Conservation (phyloP, 768 basidiomycete species). For the Grammothele lineata region DNA sequence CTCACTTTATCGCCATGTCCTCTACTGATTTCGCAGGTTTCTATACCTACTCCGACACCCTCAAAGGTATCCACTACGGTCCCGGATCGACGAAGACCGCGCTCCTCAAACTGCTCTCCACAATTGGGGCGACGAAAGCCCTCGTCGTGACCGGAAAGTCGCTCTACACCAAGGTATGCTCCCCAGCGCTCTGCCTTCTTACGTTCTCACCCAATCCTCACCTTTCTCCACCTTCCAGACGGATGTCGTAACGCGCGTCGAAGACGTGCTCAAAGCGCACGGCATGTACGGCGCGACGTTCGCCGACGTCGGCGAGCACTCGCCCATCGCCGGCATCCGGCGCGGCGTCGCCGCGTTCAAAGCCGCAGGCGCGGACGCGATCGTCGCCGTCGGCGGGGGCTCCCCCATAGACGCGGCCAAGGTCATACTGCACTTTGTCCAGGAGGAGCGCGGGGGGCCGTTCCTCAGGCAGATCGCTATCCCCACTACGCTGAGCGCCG, state of each 20-base stretch:
- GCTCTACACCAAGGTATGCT: constrained; percentile 54
- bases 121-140: constrained; percentile 56
- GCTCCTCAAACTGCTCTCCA: constrained; percentile 55
- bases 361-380: constrained; percentile 55
- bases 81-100: constrained; percentile 61
- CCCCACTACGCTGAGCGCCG: constrained; percentile 78
- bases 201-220: background rate
- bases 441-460: constrained; percentile 49
- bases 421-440: constrained; percentile 60
- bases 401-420: constrained; percentile 80
- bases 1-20: no score
- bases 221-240: constrained; percentile 41
- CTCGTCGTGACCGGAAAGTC: constrained; percentile 70
- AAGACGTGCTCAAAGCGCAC: constrained; percentile 49
- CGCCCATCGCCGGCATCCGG: constrained; percentile 63
- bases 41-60: constrained; percentile 64
- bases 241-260: constrained; percentile 52
- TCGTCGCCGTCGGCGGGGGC: constrained; percentile 75
- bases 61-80: constrained; percentile 69
- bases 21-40: constrained; percentile 47
- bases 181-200: background rate
- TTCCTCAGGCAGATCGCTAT: constrained; percentile 69
- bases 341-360: constrained; percentile 53
- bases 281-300: constrained; percentile 66
- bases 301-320: constrained; percentile 67